Conservation (phyloP, 148 eudicot genomes). For the Agrostemma githago region DNA sequence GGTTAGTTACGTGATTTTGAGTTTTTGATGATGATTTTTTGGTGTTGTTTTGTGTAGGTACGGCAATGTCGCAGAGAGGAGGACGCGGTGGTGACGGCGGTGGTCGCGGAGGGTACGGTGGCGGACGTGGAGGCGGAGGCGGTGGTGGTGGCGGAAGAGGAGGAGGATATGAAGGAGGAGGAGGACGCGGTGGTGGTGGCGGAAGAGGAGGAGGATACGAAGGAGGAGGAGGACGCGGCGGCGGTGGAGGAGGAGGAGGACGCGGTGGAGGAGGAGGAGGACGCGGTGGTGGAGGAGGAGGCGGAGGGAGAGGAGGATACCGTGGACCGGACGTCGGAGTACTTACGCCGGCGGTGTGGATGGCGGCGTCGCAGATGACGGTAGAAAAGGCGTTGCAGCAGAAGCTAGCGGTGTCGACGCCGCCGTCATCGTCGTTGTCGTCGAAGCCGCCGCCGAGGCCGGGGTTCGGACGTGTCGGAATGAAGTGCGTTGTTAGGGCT, state of each 20-base stretch:
- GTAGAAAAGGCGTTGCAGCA: neutral
- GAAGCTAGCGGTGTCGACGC: constrained; percentile 23
- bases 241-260: constrained; percentile 9
- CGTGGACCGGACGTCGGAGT: constrained; percentile 11
- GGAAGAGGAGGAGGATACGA: constrained; percentile 18
- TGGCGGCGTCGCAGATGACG: constrained; percentile 5
- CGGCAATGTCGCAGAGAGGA: neutral
- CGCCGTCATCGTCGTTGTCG: constrained; percentile 35
- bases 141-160: constrained; percentile 13
- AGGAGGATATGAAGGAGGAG: constrained; percentile 16
- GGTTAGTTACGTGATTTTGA: too few relatives aligned
- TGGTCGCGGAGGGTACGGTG: constrained; percentile 22
- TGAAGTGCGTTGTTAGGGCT: constrained; percentile 40
- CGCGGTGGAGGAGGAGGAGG: constrained; percentile 19
- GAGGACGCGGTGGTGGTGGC: constrained; percentile 8
- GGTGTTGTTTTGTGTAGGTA: neutral
- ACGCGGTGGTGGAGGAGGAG: constrained; percentile 14
- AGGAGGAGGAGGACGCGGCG: neutral
- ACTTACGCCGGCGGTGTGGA: constrained; percentile 14
- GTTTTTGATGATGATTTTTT: neutral
- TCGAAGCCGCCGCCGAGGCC: constrained; percentile 47
- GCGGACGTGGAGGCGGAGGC: constrained; percentile 11
- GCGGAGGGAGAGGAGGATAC: constrained; percentile 16
- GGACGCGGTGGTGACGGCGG: constrained; percentile 21
- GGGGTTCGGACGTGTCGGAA: constrained; percentile 45